phyloP scores from a whole-genome alignment of 495 filamentous ascomycete species.

The Saxophila tyrrhenica region DNA sequence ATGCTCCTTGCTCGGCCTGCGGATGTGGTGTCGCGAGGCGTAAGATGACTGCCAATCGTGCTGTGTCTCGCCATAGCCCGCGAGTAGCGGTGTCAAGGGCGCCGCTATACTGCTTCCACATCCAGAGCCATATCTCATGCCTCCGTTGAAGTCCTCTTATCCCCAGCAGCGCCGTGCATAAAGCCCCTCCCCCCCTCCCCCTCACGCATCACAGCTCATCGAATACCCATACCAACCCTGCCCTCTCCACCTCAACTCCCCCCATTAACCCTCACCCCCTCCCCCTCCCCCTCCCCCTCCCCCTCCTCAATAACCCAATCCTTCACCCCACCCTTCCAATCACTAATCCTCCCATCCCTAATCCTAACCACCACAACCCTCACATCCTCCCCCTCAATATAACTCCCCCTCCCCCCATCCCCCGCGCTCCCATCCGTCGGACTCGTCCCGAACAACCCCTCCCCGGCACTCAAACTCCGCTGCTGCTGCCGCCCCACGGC shows the following conservation, averaged over 20 bases:
- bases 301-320: slow-evolving; percentile 23
- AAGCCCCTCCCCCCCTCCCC: too few relatives aligned
- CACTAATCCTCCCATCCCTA: slow-evolving; percentile 31
- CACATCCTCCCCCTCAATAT: slow-evolving; percentile 30
- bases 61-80: too few relatives aligned
- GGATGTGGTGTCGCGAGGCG: too few relatives aligned
- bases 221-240: too few relatives aligned
- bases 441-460: slow-evolving; percentile 6
- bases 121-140: too few relatives aligned
- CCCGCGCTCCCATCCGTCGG: slow-evolving; percentile 16
- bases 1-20: too few relatives aligned
- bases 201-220: too few relatives aligned
- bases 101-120: too few relatives aligned
- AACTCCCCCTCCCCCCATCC: slow-evolving; percentile 30
- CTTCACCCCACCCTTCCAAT: slow-evolving; percentile 32
- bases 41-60: too few relatives aligned
- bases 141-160: too few relatives aligned
- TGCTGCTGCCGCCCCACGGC: slow-evolving; percentile 19
- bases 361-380: slow-evolving; percentile 33
- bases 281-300: slow-evolving; percentile 1
- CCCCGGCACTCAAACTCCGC: slow-evolving; percentile 11
- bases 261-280: slow-evolving; percentile 17
- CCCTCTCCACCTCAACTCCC: neutral
- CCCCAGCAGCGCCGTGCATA: too few relatives aligned
- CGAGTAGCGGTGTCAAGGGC: too few relatives aligned